phyloP scores from a whole-genome alignment of 176 grass and related monocot genomes.

The Raddia guianensis region DNA sequence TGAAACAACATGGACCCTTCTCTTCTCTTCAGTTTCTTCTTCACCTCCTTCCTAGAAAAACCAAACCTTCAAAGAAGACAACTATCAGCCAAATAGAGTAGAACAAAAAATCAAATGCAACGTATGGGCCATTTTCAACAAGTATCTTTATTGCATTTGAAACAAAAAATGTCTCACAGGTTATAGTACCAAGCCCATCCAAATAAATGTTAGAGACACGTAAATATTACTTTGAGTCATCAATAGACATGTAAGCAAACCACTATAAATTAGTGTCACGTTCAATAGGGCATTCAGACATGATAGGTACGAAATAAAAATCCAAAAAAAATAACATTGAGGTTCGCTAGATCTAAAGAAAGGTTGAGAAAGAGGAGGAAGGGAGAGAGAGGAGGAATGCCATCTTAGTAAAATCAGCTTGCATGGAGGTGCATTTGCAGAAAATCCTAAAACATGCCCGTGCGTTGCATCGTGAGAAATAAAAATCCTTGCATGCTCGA shows the following conservation, averaged over 20 bases:
- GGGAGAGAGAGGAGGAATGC: too few relatives aligned
- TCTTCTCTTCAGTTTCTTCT: slow-evolving; percentile 69
- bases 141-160: background rate
- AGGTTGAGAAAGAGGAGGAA: too few relatives aligned
- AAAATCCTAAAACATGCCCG: too few relatives aligned
- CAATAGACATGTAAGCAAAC: slow-evolving; percentile 8
- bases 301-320: too few relatives aligned
- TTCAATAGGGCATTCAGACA: too few relatives aligned
- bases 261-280: background rate
- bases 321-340: too few relatives aligned
- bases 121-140: background rate
- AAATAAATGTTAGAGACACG: background rate
- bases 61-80: slow-evolving; percentile 71
- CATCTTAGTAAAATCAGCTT: too few relatives aligned
- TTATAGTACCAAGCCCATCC: slow-evolving; percentile 1
- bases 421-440: too few relatives aligned
- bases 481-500: too few relatives aligned
- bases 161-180: background rate
- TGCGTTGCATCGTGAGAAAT: too few relatives aligned
- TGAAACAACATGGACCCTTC: slow-evolving; percentile 75
- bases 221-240: slow-evolving; percentile 11
- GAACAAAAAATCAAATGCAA: slow-evolving; percentile 23
- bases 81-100: slow-evolving; percentile 12
- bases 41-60: slow-evolving; percentile 69
- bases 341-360: too few relatives aligned